Conservation (phyloP, 208 protist species). For the Leishmania braziliensis region DNA sequence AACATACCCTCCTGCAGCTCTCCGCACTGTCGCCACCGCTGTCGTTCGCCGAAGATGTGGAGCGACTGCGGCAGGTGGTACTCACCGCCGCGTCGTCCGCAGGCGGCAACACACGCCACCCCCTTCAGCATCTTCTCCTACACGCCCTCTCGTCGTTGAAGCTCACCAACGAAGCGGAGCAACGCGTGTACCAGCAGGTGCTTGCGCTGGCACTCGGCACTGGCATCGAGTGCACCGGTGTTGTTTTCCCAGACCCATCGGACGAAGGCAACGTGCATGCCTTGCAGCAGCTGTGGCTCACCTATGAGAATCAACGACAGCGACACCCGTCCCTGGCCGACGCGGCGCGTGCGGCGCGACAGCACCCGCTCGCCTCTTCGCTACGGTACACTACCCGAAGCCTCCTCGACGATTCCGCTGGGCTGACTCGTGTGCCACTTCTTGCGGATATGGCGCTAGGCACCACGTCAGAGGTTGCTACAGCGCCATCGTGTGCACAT, state of each 20-base stretch:
- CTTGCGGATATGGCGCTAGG: conserved; percentile 6
- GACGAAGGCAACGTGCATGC: conserved; percentile 35
- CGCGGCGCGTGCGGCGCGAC: conserved; percentile 22
- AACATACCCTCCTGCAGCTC: conserved; percentile 7
- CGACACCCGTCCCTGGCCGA: conserved; percentile 18
- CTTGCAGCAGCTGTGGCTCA: conserved; percentile 55
- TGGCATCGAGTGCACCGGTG: conserved; percentile 58
- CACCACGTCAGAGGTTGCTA: neutral
- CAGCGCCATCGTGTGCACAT: too few species aligned
- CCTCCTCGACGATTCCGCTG: conserved; percentile 3
- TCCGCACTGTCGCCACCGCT: neutral
- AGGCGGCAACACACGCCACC: neutral
- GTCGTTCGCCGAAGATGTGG: conserved; percentile 8
- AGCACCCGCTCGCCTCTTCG: conserved; percentile 23
- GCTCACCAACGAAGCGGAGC: conserved; percentile 13
- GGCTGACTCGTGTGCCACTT: conserved; percentile 26
- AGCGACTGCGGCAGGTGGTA: conserved; percentile 15
- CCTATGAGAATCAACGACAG: conserved; percentile 35
- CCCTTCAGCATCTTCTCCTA: conserved; percentile 25
- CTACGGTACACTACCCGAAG: conserved; percentile 16
- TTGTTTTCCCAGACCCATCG: conserved; percentile 61
- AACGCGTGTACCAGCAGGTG: conserved; percentile 25
- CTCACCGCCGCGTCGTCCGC: neutral
- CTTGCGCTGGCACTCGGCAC: conserved; percentile 46
- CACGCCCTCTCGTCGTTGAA: conserved; percentile 13